A percentile compares a stretch with the other conserved stretches of the same genome.
Evolutionary conservation across 2,329 filamentous ascomycete species (phyloP).

Genomic region (Onygenales sp.): DNA sequence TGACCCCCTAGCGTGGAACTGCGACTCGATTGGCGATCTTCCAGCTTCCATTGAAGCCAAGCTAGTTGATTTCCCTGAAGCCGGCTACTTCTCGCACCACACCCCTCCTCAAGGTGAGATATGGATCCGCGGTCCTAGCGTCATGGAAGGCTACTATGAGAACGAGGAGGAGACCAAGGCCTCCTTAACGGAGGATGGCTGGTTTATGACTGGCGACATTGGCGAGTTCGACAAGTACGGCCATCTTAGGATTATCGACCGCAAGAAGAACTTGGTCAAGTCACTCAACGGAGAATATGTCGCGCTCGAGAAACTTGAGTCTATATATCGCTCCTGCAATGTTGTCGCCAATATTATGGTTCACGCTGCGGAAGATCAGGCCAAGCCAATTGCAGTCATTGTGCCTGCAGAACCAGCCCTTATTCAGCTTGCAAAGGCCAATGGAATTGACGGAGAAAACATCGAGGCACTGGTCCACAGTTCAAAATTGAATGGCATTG

Average conservation of each 20-base stretch:
- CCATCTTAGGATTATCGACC: conserved; percentile 87
- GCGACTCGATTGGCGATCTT: conserved; percentile 51
- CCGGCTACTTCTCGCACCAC: conserved; percentile 83
- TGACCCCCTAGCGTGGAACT: conserved; percentile 71
- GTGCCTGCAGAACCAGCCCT: conserved; percentile 57
- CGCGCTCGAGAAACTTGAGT: conserved; percentile 93
- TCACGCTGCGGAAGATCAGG: conserved; percentile 42
- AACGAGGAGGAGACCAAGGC: conserved; percentile 80
- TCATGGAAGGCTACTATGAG: conserved; percentile 83
- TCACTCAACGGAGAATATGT: conserved; percentile 96
- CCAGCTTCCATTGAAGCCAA: conserved; percentile 63
- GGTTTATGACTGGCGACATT: conserved; percentile 96
- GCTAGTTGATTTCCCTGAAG: conserved; percentile 79
- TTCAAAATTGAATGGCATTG: conserved; percentile 30
- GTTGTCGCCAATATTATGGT: conserved; percentile 50
- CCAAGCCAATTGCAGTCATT: conserved; percentile 48
- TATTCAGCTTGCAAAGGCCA: conserved; percentile 48
- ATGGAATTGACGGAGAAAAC: conserved; percentile 27
- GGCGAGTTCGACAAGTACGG: conserved; percentile 75
- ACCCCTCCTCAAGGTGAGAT: conserved; percentile 89
- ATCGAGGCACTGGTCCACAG: conserved; percentile 24
- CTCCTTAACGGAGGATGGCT: conserved; percentile 74
- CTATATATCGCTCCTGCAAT: conserved; percentile 58
- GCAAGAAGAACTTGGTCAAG: conserved; percentile 98
- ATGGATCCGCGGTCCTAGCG: conserved; percentile 64